phyloP scores from a whole-genome alignment of 1,139 yeast genomes.

The Kodamaea sp. region DNA sequence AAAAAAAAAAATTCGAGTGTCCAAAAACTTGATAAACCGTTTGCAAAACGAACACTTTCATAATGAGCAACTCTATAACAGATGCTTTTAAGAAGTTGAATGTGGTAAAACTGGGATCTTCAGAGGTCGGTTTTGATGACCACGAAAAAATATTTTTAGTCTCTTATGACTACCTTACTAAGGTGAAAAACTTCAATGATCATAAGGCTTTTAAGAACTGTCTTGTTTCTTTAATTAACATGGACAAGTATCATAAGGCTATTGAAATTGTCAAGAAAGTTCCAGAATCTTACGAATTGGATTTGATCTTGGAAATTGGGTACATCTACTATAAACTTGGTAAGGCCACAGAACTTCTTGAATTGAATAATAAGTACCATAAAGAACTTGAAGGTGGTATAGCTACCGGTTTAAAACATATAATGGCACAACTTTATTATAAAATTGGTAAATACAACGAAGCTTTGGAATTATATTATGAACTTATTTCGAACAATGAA shows the following conservation, averaged over 20 bases:
- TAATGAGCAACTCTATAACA: constrained; percentile 40
- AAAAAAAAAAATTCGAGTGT: too few relatives aligned
- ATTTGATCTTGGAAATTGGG: constrained; percentile 54
- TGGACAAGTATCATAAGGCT: constrained; percentile 66
- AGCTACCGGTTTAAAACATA: constrained; percentile 55
- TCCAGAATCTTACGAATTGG: constrained; percentile 29
- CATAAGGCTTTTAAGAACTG: constrained; percentile 55
- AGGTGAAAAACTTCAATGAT: constrained; percentile 44
- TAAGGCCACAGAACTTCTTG: constrained; percentile 37
- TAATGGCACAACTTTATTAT: constrained; percentile 80
- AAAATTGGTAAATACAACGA: constrained; percentile 56
- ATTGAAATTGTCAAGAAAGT: constrained; percentile 43
- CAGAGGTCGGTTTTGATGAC: constrained; percentile 24
- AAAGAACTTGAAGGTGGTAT: constrained; percentile 12
- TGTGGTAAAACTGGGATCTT: constrained; percentile 18
- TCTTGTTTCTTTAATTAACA: constrained; percentile 65
- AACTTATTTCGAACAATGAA: constrained; percentile 36
- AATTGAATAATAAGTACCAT: constrained; percentile 30
- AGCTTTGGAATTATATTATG: constrained; percentile 55
- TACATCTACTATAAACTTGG: constrained; percentile 72
- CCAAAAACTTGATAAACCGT: too few relatives aligned
- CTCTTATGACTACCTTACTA: constrained; percentile 42
- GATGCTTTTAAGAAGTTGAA: constrained; percentile 44
- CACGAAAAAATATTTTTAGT: constrained; percentile 41
- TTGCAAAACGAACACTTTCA: neutral